Evolutionary conservation across 768 basidiomycete genomes (phyloP).

Genomic region (Kwoniella dejecticola): DNA sequence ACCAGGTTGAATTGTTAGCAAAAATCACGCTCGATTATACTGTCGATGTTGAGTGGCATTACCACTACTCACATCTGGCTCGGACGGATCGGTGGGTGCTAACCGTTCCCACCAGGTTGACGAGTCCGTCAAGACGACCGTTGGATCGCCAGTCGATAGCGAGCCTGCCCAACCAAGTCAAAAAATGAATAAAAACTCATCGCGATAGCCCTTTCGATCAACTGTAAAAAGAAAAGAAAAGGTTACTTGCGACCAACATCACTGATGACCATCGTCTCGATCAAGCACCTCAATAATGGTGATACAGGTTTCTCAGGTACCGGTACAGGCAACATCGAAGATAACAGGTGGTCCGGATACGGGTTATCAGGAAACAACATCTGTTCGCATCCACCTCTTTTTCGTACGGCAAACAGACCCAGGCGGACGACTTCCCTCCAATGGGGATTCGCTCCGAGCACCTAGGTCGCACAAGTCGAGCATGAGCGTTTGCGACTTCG

Average conservation of each 20-base stretch:
- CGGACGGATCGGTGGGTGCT: not conserved
- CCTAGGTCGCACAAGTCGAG: too few relatives aligned
- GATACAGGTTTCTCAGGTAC: constrained; percentile 9
- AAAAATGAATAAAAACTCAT: not conserved
- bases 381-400: constrained; percentile 13
- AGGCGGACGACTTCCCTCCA: constrained; percentile 20
- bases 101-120: constrained; percentile 19
- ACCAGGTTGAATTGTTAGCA: too few relatives aligned
- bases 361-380: constrained; percentile 14
- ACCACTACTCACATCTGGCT: constrained; percentile 14
- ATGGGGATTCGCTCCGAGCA: constrained; percentile 15
- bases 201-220: not conserved
- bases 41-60: too few relatives aligned
- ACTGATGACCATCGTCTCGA: constrained; percentile 14
- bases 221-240: too few relatives aligned
- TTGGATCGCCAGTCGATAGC: constrained; percentile 11
- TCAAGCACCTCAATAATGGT: constrained; percentile 12
- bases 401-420: not conserved
- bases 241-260: constrained; percentile 9
- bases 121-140: constrained; percentile 2
- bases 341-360: not conserved
- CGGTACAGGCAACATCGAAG: not conserved
- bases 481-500: too few relatives aligned
- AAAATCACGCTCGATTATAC: too few relatives aligned
- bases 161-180: too few relatives aligned